phyloP scores from a whole-genome alignment of 306 rosid species.

The Medicago arabica region DNA sequence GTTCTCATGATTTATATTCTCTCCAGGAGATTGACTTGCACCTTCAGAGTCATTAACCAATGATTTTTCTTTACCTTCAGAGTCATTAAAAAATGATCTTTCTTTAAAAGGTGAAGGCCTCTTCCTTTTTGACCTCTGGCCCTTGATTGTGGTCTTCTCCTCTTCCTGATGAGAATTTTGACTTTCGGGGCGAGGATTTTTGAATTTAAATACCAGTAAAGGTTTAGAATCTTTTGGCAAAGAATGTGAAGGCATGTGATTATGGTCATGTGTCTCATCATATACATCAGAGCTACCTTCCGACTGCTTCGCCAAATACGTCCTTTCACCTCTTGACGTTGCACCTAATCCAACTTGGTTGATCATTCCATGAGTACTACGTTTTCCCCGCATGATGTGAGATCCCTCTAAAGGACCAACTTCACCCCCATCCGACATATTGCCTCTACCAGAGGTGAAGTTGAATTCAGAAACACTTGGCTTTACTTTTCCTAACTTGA shows the following conservation, averaged over 20 bases:
- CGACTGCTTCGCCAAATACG: constrained; percentile 56
- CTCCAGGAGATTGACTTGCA: constrained; percentile 57
- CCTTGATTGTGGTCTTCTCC: constrained; percentile 79
- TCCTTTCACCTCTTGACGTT: constrained; percentile 58
- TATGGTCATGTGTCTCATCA: constrained; percentile 56
- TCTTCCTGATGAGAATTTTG: constrained; percentile 76
- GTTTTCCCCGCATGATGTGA: constrained; percentile 49
- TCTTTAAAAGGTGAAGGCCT: constrained; percentile 79
- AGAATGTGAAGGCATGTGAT: constrained; percentile 58
- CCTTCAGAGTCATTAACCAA: constrained; percentile 58
- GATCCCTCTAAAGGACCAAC: constrained; percentile 47
- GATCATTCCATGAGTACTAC: constrained; percentile 50
- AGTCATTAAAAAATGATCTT: constrained; percentile 58
- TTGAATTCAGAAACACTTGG: constrained; percentile 58
- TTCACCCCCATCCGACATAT: constrained; percentile 57
- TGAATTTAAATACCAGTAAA: constrained; percentile 75
- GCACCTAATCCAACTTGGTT: constrained; percentile 47
- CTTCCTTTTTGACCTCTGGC: constrained; percentile 96
- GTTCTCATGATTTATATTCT: constrained; percentile 74
- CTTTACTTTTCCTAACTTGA: constrained; percentile 77
- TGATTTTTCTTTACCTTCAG: constrained; percentile 63
- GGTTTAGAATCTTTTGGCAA: constrained; percentile 83
- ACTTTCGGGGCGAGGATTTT: constrained; percentile 73
- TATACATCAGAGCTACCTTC: constrained; percentile 59
- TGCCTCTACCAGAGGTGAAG: constrained; percentile 53